Evolutionary conservation across 2,329 filamentous ascomycete species (phyloP), one percentile per base, ranked within the genome.

Genomic region (Trichoderma brevicompactum): DNA sequence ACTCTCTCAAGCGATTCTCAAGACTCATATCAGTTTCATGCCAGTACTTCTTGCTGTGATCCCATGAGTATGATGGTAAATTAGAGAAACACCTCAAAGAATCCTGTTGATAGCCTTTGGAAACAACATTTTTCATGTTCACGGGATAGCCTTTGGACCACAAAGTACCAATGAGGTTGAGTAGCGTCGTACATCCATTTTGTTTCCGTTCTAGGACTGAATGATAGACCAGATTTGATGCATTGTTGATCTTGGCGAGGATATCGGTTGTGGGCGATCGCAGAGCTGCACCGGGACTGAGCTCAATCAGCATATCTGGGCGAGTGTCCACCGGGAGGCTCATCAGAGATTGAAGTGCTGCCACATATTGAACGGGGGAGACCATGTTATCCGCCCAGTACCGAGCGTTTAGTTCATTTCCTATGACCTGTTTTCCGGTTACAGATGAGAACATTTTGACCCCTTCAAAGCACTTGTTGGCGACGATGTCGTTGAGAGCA

Each of bases 11-110:
- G 2, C 83, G 78, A 53, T 79, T 78, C 10, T 79, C 75, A 13
- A 73, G 70, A 19, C 80, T 81, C 2, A 82, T 70, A 46, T 82
- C 79, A 1, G 81, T 81, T 66, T 87, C 84, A 66, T 83, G 79
- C 84, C 84, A 86, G 70, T 85, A 84, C 1, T 71, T 74, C 32
- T 79, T 82, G 32, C 75, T 72, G 65, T 86, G 84, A 36, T 86
- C 84, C 83, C 84, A 87, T 2, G 81, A 78, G 66, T 86, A 86
- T 0, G 78, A 76, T 2, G 85, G 84, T 38, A 87, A 71, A 65
- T 81, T 79, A 1, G 75, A 69, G 3, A 86, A 73, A 19, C 79
- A 78, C 61, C 74, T 74, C n/a, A 70, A 70, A 3, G 43, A 61
- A 7, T 38, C n/a, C 13, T 67, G 64, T 10, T 58, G 46, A 7